Percentiles rank a stretch among this genome's conserved stretches.
These are phyloP conservation scores for Wickerhamiella siamensis DNA, from an alignment of 805 yeast genomes.

Conservation along the genomic window DNA sequence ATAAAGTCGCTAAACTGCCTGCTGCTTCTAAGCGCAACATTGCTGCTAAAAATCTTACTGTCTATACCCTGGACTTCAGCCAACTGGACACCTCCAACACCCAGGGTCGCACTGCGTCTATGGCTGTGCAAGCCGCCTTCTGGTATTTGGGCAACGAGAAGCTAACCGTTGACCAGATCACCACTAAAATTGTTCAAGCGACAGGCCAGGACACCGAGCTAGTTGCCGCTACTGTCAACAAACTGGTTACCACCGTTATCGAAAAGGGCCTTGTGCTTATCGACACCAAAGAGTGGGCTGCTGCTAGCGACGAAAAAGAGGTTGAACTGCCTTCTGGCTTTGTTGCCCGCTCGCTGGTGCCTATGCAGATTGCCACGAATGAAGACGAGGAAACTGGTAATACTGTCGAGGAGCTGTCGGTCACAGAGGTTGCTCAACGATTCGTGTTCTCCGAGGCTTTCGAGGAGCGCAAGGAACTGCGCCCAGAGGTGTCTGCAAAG, in stretches of 20 bases:
- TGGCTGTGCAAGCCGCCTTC: slow-evolving; percentile 67
- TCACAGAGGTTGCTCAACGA: slow-evolving; percentile 47
- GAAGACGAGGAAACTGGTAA: slow-evolving; percentile 20
- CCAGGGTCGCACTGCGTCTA: slow-evolving; percentile 56
- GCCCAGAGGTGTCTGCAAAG: slow-evolving; percentile 81
- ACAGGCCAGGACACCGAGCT: slow-evolving; percentile 74
- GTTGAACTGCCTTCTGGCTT: neutral
- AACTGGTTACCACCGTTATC: slow-evolving; percentile 20
- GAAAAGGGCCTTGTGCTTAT: slow-evolving; percentile 22
- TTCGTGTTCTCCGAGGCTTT: slow-evolving; percentile 74
- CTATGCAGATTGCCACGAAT: neutral
- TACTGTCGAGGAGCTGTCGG: slow-evolving; percentile 31
- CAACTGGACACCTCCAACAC: slow-evolving; percentile 45
- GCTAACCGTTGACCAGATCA: slow-evolving; percentile 44
- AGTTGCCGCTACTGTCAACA: slow-evolving; percentile 39
- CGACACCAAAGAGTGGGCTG: slow-evolving; percentile 29
- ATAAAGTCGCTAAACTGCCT: slow-evolving; percentile 42
- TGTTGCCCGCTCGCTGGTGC: neutral
- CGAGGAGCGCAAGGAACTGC: slow-evolving; percentile 38
- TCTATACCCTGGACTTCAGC: slow-evolving; percentile 48
- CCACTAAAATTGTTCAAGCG: slow-evolving; percentile 64
- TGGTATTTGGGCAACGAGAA: slow-evolving; percentile 59
- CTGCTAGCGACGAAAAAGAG: slow-evolving; percentile 19
- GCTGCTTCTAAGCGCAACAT: slow-evolving; percentile 36
- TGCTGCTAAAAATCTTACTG: slow-evolving; percentile 35